Evolutionary conservation across 495 filamentous ascomycete species (phyloP).

Genomic region (Neurospora sp.): DNA sequence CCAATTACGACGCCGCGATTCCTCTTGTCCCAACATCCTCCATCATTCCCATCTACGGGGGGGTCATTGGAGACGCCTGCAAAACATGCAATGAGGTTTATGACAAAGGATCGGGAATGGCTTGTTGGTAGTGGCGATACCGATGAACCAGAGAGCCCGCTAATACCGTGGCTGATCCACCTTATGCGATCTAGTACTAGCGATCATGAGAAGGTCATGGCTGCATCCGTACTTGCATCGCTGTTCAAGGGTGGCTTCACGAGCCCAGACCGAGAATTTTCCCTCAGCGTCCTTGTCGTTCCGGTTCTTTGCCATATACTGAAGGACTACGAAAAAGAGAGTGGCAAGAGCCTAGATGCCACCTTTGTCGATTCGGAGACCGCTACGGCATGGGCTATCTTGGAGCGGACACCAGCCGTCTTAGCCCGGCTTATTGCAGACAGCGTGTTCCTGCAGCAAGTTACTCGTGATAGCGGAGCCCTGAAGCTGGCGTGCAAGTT

Average conservation of each 20-base stretch:
- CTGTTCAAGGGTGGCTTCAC: conserved; percentile 61
- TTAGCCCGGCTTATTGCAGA: conserved; percentile 71
- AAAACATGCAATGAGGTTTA: conserved; percentile 6
- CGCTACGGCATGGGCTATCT: conserved; percentile 36
- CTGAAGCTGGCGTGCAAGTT: conserved; percentile 65
- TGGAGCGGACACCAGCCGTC: conserved; percentile 63
- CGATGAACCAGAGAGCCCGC: conserved; percentile 64
- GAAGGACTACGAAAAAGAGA: conserved; percentile 42
- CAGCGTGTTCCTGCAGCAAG: conserved; percentile 64
- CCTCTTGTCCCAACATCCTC: conserved; percentile 13
- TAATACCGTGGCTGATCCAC: conserved; percentile 76
- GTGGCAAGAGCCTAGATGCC: conserved; percentile 24
- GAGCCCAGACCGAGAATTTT: conserved; percentile 47
- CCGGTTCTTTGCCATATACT: conserved; percentile 65
- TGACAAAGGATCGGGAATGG: neutral
- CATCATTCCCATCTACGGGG: conserved; percentile 49
- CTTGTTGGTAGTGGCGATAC: conserved; percentile 19
- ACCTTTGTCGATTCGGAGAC: conserved; percentile 26
- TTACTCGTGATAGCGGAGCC: conserved; percentile 67
- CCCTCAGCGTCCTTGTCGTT: conserved; percentile 56
- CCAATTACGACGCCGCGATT: conserved; percentile 17
- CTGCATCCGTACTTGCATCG: conserved; percentile 68
- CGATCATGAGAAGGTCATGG: conserved; percentile 60
- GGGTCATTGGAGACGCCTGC: conserved; percentile 26
- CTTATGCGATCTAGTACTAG: conserved; percentile 48